These are phyloP conservation scores for Ascochyta lentis DNA, from an alignment of 2,329 filamentous ascomycete genomes.

Conservation along the genomic window DNA sequence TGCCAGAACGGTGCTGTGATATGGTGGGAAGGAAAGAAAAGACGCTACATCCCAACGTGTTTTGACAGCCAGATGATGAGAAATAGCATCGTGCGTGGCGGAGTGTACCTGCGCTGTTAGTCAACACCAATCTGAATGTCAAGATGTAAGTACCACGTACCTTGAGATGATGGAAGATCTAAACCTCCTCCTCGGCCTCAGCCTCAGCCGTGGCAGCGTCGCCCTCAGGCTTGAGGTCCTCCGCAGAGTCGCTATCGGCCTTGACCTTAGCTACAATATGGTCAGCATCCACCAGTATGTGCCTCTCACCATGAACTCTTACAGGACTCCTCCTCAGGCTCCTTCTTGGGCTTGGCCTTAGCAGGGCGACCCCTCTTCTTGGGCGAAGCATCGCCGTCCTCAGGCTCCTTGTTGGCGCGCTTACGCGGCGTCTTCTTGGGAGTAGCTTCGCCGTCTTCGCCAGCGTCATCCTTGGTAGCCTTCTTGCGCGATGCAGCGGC, in stretches of 20 bases:
- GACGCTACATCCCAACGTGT: neutral
- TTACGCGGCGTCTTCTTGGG: slow-evolving; percentile 42
- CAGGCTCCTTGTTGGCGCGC: slow-evolving; percentile 41
- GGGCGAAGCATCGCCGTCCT: slow-evolving; percentile 33
- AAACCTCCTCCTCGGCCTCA: slow-evolving; percentile 21
- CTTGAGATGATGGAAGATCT: slow-evolving; percentile 1
- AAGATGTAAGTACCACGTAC: neutral
- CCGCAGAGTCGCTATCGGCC: slow-evolving; percentile 11
- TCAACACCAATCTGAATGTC: neutral
- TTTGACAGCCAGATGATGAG: neutral
- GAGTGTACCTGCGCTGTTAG: neutral
- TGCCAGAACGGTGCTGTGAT: no score
- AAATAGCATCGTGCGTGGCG: neutral
- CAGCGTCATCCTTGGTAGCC: slow-evolving; percentile 17
- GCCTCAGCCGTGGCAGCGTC: slow-evolving; percentile 6
- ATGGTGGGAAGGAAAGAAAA: neutral
- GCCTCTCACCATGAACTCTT: slow-evolving; percentile 2
- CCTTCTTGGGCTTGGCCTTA: slow-evolving; percentile 33
- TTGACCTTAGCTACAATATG: slow-evolving; percentile 12
- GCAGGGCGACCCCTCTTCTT: slow-evolving; percentile 41
- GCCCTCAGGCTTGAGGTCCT: slow-evolving; percentile 1
- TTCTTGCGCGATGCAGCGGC: slow-evolving; percentile 31
- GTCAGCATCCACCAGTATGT: slow-evolving; percentile 9
- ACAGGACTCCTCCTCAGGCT: slow-evolving; percentile 25
- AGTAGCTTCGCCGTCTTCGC: slow-evolving; percentile 20